Percentiles rank a stretch among this genome's conserved stretches.
Conservation (phyloP, 371 early-diverging fungal species). For the Umbelopsis sp. region DNA sequence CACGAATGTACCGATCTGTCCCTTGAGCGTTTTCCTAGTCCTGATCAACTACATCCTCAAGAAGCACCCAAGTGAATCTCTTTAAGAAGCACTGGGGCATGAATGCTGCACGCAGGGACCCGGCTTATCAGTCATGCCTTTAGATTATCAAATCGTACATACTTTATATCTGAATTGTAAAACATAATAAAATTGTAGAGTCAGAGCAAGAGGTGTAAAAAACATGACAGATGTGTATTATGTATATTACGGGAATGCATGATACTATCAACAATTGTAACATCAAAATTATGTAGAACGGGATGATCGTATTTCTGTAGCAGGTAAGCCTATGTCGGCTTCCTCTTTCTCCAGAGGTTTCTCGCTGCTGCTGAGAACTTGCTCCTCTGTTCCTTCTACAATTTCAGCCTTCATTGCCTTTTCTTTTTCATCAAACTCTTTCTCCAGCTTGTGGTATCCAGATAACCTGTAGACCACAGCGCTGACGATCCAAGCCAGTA, state of each 20-base stretch:
- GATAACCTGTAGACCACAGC: slow-evolving; percentile 44
- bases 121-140: no score
- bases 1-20: neutral
- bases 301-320: neutral
- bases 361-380: neutral
- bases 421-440: slow-evolving; percentile 31
- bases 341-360: neutral
- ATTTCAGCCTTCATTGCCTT: neutral
- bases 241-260: neutral
- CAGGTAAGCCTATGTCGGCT: neutral
- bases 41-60: neutral
- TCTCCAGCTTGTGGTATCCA: slow-evolving; percentile 50
- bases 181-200: neutral
- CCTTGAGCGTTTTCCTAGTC: neutral
- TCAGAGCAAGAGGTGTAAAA: neutral
- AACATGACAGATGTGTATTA: neutral
- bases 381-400: neutral
- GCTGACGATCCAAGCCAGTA: slow-evolving; percentile 52
- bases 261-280: no score
- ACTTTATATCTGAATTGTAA: neutral
- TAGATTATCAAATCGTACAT: neutral
- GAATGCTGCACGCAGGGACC: no score
- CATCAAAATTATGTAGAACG: neutral
- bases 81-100: no score
- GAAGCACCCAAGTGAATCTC: neutral